Evolutionary conservation across 495 filamentous ascomycete genomes (phyloP).

Genomic region (Penicillium longicatenatum): DNA sequence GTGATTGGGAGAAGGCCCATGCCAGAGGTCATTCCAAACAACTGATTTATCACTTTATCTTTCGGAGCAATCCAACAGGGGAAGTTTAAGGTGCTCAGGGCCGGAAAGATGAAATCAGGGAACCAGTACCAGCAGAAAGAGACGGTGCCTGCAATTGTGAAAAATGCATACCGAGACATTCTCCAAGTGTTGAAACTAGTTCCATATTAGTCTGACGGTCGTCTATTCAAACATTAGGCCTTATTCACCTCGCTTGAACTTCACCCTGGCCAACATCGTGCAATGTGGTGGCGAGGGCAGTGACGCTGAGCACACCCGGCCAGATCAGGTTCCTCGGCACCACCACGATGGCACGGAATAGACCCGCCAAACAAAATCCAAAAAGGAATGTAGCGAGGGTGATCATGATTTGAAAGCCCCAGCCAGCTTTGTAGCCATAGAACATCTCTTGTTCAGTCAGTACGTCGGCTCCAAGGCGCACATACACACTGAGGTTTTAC

Average conservation of each 20-base stretch:
- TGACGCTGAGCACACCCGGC: constrained; percentile 79
- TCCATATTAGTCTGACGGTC: constrained; percentile 2
- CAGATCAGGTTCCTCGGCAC: constrained; percentile 81
- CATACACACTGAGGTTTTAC: constrained; percentile 48
- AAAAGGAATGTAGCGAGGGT: constrained; percentile 48
- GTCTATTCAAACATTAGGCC: constrained; percentile 19
- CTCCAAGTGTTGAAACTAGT: constrained; percentile 71
- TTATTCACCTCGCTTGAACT: constrained; percentile 24
- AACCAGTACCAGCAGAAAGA: constrained; percentile 75
- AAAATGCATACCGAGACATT: constrained; percentile 79
- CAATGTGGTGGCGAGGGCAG: constrained; percentile 78
- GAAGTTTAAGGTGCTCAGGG: constrained; percentile 81
- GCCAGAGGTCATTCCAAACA: constrained; percentile 78
- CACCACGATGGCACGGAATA: constrained; percentile 73
- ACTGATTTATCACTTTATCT: constrained; percentile 73
- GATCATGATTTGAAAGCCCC: constrained; percentile 51
- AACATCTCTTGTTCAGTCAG: constrained; percentile 62
- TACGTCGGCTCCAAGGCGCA: constrained; percentile 64
- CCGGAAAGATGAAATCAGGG: constrained; percentile 76
- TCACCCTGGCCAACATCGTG: constrained; percentile 51
- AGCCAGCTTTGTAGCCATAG: constrained; percentile 63
- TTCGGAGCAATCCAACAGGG: constrained; percentile 81
- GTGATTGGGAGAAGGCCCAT: constrained; percentile 79
- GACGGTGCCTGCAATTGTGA: constrained; percentile 61
- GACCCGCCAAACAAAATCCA: constrained; percentile 53